Conservation (phyloP, 2,329 filamentous ascomycete genomes). For the Microsporum audouinii region DNA sequence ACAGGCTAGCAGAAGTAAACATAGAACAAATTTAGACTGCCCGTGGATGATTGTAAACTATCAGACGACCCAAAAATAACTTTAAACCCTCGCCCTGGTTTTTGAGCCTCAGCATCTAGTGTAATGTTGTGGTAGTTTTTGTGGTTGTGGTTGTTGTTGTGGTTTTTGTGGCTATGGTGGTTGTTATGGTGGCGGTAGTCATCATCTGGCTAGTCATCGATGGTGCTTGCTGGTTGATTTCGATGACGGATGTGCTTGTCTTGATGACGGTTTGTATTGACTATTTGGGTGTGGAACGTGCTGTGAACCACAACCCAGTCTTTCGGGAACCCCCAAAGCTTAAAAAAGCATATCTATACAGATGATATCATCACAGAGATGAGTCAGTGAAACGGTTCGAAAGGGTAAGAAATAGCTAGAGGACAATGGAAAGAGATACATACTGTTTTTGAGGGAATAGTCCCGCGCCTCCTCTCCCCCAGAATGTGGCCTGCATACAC, state of each 20-base stretch:
- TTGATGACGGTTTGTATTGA: neutral
- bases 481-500: conserved; percentile 1
- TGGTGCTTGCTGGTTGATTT: neutral
- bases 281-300: neutral
- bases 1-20: too few relatives aligned
- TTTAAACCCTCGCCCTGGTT: too few relatives aligned
- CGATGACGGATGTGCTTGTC: neutral
- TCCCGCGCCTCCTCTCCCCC: neutral
- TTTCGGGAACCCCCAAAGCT: neutral
- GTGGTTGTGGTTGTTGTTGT: too few relatives aligned
- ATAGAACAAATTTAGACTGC: too few relatives aligned
- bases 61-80: too few relatives aligned
- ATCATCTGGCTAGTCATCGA: neutral
- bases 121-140: too few relatives aligned
- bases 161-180: neutral
- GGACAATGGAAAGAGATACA: neutral
- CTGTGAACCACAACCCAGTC: neutral
- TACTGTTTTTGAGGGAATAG: neutral
- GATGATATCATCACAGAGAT: neutral
- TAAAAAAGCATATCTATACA: neutral
- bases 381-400: neutral
- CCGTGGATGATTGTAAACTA: too few relatives aligned
- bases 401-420: neutral
- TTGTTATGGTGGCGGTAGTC: neutral
- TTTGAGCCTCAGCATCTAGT: too few relatives aligned